Evolutionary conservation across 73 alveolate genomes (phyloP).

Genomic region (Paramecium tetraurelia): DNA sequence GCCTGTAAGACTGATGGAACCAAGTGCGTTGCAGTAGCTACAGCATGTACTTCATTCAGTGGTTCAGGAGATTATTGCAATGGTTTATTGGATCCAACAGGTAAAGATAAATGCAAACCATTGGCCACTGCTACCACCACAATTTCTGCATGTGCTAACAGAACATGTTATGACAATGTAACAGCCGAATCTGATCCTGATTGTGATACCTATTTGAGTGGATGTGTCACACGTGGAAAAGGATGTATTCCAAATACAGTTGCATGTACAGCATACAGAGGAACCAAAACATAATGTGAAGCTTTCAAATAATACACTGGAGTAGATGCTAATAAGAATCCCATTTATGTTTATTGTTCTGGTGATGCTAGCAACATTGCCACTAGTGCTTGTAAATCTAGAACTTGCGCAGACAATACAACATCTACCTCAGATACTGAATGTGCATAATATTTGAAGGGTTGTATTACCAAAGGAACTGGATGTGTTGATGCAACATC

Average conservation of each 20-base stretch:
- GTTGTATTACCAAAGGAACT: slow-evolving; percentile 14
- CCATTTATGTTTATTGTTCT: not conserved
- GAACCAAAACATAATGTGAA: not conserved
- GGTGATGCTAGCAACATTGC: not conserved
- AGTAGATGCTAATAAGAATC: not conserved
- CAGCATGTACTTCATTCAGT: not conserved
- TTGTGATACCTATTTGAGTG: not conserved
- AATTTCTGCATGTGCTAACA: not conserved
- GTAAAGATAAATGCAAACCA: not conserved
- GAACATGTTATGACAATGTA: not conserved
- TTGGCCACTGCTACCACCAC: not conserved
- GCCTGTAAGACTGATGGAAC: not conserved
- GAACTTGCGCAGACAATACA: slow-evolving; percentile 7
- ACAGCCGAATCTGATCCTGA: not conserved
- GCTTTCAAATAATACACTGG: not conserved
- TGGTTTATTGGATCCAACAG: not conserved
- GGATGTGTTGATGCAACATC: not conserved
- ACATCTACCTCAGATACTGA: not conserved
- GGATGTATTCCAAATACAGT: not conserved
- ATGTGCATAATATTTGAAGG: not conserved
- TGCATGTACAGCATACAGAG: not conserved
- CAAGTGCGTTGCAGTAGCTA: not conserved
- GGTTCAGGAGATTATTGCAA: not conserved
- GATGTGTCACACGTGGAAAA: not conserved
- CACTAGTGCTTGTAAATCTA: not conserved